Conservation (phyloP, 2,329 filamentous ascomycete species). For the Geoglossum cookeanum region DNA sequence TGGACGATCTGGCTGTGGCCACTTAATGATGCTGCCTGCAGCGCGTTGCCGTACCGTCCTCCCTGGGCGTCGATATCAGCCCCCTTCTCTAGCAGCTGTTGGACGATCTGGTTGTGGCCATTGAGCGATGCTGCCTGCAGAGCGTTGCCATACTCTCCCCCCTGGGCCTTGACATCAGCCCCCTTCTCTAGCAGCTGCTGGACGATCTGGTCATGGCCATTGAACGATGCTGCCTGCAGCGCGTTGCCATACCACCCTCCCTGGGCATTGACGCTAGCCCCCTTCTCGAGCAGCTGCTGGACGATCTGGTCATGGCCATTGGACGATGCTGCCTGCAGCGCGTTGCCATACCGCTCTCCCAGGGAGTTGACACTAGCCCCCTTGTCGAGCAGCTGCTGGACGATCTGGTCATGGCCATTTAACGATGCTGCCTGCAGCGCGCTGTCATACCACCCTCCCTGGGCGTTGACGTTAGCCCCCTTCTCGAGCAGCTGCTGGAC, state of each 20-base stretch:
- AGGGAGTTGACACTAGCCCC: too few species aligned
- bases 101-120: background rate
- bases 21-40: background rate
- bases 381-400: too few species aligned
- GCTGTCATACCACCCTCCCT: background rate
- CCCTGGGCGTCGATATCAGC: background rate
- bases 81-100: conserved; percentile 3
- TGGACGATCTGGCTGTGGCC: background rate
- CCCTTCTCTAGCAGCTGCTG: too few species aligned
- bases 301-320: background rate
- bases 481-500: conserved; percentile 5
- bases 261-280: too few species aligned
- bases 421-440: background rate
- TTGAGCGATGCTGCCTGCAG: too few species aligned
- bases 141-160: too few species aligned
- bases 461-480: background rate
- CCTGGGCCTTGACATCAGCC: too few species aligned
- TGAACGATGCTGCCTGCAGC: too few species aligned
- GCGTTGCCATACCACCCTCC: too few species aligned
- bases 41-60: background rate
- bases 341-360: background rate
- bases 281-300: too few species aligned
- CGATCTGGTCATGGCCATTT: background rate
- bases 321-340: background rate
- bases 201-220: too few species aligned